Evolutionary conservation across 805 yeast species (phyloP).

Genomic region (Myxozyma melibiosi): DNA sequence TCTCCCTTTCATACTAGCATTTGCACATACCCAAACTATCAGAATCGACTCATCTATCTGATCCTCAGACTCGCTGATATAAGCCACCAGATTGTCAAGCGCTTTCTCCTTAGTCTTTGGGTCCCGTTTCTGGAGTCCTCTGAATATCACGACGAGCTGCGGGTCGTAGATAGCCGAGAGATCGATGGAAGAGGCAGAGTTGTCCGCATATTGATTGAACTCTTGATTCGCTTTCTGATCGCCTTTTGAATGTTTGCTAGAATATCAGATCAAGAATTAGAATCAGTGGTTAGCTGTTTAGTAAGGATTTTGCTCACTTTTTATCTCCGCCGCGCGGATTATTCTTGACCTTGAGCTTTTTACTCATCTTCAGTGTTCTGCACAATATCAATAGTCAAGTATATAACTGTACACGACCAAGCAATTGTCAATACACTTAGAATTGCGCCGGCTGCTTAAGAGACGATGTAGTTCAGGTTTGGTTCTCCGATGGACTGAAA

Average conservation of each 20-base stretch:
- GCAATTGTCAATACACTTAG: background rate
- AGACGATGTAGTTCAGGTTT: no score
- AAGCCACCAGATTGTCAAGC: constrained; percentile 53
- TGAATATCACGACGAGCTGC: constrained; percentile 64
- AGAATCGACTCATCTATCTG: constrained; percentile 55
- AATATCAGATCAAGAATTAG: background rate
- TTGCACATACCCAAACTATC: constrained; percentile 57
- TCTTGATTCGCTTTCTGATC: constrained; percentile 2
- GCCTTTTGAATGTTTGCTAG: background rate
- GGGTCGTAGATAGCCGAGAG: constrained; percentile 43
- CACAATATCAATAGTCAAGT: background rate
- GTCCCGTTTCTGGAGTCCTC: constrained; percentile 75
- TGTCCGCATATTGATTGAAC: background rate
- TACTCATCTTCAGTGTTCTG: constrained; percentile 26
- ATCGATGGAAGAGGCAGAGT: constrained; percentile 11
- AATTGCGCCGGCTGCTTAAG: no score
- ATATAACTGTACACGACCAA: background rate
- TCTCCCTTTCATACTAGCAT: background rate
- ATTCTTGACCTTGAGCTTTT: constrained; percentile 26
- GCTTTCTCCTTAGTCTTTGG: constrained; percentile 85
- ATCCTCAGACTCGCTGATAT: constrained; percentile 41
- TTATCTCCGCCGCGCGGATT: constrained; percentile 12
- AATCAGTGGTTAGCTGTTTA: background rate
- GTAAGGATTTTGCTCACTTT: constrained; percentile 1
- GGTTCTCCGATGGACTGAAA: no score